These are phyloP conservation scores for Trichoderma harzianum DNA, from an alignment of 2,329 filamentous ascomycete species.

Conservation along the genomic window DNA sequence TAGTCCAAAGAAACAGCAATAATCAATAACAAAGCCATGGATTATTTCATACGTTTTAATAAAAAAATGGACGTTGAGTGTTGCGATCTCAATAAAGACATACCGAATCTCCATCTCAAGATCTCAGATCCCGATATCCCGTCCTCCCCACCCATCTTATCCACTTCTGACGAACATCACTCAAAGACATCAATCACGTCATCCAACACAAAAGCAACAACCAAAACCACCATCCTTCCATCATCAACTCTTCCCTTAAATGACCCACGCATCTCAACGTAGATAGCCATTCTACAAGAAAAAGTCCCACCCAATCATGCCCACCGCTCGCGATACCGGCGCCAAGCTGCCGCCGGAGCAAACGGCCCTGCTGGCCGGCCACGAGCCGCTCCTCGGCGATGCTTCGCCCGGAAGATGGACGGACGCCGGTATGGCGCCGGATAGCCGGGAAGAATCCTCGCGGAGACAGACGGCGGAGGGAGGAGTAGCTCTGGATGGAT, in stretches of 20 bases:
- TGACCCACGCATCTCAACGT: not conserved
- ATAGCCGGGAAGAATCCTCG: not conserved
- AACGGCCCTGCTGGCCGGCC: not conserved
- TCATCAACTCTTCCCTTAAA: not conserved
- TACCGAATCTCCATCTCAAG: not conserved
- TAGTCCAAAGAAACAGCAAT: not conserved
- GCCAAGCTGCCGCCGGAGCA: not conserved
- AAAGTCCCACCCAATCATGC: not conserved
- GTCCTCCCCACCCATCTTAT: not conserved
- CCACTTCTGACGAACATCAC: not conserved
- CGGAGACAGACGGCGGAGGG: not conserved
- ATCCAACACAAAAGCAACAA: not conserved
- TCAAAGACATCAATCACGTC: not conserved
- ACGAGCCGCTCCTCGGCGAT: not conserved
- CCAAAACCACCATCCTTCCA: not conserved
- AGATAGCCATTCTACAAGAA: not conserved
- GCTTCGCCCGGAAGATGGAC: not conserved
- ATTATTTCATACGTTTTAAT: not conserved
- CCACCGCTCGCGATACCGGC: not conserved
- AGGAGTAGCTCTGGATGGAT: not conserved
- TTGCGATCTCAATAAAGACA: not conserved
- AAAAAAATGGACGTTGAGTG: not conserved
- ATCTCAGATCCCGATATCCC: not conserved
- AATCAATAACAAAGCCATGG: not conserved
- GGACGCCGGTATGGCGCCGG: not conserved